Evolutionary conservation across 768 basidiomycete genomes (phyloP), one percentile per base, ranked within the genome.

Genomic region (Scleroderma bovista): DNA sequence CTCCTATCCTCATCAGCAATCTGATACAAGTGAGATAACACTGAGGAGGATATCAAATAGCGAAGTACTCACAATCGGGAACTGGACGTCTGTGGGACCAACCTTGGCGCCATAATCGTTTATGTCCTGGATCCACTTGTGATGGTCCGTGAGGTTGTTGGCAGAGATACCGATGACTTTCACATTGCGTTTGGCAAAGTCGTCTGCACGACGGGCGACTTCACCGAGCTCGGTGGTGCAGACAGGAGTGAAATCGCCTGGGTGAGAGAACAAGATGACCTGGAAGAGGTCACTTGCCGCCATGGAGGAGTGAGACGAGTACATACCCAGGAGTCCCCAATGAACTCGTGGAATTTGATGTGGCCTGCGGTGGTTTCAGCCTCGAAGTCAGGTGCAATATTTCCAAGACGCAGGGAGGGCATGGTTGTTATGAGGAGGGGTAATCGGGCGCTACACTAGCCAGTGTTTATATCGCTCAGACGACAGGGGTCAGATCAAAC

Each of bases 211-310:
- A 55, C 91, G 85, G 44, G 96, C 87, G 39, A 96, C 93, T 67
- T 96, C 95, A 45, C 91, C 93, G 33, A 98, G 86, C 74, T 98
- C 96, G 48, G 96, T 99, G 43, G 96, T 94, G 79, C 90, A 93
- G 46, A 94, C 86, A 44, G 88, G 88, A n/a, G 88, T 89, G 64
- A 92, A 92, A 64, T 92, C 87, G 39, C 87, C 93, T 1, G 93
- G 93, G 69, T 96, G 93, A 26, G 93, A 95, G 80, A 97, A 98
- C 50, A 98, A 77, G 65, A 93, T 71, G 44, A 77, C 87, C 89
- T 90, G 51, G 34, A 22, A 24, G 26, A n/a, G 6, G 34, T 36
- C 48, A 33, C 54, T 41, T 22, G 33, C 46, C 6, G 22, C 22
- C 1, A n/a, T 13, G 23, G 24, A 23, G 51, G 20, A 40, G 11